These are phyloP conservation scores for Silene vulgaris DNA, from an alignment of 179 eudicot genomes.

Conservation along the genomic window DNA sequence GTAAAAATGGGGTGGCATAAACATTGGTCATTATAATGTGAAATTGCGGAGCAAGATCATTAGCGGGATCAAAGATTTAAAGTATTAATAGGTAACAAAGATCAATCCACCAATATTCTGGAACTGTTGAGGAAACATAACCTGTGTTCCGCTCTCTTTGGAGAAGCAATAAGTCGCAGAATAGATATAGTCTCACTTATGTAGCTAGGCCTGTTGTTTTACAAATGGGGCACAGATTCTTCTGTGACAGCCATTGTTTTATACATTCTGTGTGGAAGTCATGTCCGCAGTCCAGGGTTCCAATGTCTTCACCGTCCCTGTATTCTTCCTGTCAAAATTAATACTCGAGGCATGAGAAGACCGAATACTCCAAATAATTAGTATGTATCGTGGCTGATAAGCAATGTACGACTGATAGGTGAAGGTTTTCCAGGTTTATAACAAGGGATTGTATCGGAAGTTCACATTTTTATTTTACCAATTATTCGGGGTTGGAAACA, in stretches of 20 bases:
- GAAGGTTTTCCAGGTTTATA: no score
- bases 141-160: slow-evolving; percentile 20
- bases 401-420: no score
- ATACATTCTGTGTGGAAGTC: slow-evolving; percentile 63
- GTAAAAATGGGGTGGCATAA: no score
- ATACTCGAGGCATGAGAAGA: background rate
- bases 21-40: no score
- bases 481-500: no score
- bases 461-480: no score
- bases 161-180: slow-evolving; percentile 20
- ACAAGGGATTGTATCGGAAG: no score
- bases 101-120: slow-evolving; percentile 19
- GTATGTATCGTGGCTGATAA: no score
- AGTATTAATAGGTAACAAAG: slow-evolving; percentile 11
- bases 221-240: slow-evolving; percentile 90
- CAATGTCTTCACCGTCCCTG: slow-evolving; percentile 61
- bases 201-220: slow-evolving; percentile 59
- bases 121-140: slow-evolving; percentile 14
- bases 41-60: no score
- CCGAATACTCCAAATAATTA: no score
- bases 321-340: slow-evolving; percentile 57
- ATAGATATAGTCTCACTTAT: slow-evolving; percentile 19
- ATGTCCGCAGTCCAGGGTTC: slow-evolving; percentile 75
- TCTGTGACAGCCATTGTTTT: slow-evolving; percentile 80
- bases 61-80: background rate